Evolutionary conservation across 2,329 filamentous ascomycete species (phyloP).

Genomic region (Paramyrothecium sp.): DNA sequence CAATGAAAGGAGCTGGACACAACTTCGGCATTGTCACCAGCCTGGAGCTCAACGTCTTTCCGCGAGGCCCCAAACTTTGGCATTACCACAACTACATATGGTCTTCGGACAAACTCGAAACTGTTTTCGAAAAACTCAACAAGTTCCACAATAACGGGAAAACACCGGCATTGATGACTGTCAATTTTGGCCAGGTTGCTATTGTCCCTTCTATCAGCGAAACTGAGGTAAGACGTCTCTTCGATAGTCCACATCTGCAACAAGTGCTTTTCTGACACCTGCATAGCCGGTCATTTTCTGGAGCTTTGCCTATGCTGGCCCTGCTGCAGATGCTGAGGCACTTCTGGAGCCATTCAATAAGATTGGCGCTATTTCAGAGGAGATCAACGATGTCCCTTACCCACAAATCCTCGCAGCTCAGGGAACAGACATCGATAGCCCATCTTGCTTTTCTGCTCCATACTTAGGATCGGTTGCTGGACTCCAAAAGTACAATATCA

Average conservation of each 20-base stretch:
- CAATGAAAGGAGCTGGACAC: conserved; percentile 28
- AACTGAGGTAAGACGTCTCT: not conserved
- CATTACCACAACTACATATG: conserved; percentile 20
- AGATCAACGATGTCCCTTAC: conserved; percentile 14
- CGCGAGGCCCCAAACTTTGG: conserved; percentile 14
- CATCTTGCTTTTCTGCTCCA: conserved; percentile 2
- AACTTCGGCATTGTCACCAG: conserved; percentile 32
- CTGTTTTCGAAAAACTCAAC: conserved; percentile 17
- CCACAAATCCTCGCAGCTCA: conserved; percentile 7
- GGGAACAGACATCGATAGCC: conserved; percentile 4
- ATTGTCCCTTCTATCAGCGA: conserved; percentile 10
- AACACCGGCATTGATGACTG: conserved; percentile 8
- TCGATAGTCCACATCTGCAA: not conserved
- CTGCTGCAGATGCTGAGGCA: conserved; percentile 15
- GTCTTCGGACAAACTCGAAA: conserved; percentile 14
- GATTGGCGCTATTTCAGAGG: conserved; percentile 8
- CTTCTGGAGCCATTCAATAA: conserved; percentile 16
- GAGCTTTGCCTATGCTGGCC: conserved; percentile 19
- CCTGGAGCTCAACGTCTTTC: conserved; percentile 27
- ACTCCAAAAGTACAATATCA: conserved; percentile 19
- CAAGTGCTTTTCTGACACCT: not conserved
- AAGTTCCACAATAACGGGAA: conserved; percentile 8
- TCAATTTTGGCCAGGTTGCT: conserved; percentile 10
- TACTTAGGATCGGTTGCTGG: not conserved
- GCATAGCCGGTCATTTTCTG: conserved; percentile 13